A percentile compares a stretch with the other conserved stretches of the same genome.
Evolutionary conservation across 805 yeast species (phyloP).

Genomic region (Pichia gijzeniarum): DNA sequence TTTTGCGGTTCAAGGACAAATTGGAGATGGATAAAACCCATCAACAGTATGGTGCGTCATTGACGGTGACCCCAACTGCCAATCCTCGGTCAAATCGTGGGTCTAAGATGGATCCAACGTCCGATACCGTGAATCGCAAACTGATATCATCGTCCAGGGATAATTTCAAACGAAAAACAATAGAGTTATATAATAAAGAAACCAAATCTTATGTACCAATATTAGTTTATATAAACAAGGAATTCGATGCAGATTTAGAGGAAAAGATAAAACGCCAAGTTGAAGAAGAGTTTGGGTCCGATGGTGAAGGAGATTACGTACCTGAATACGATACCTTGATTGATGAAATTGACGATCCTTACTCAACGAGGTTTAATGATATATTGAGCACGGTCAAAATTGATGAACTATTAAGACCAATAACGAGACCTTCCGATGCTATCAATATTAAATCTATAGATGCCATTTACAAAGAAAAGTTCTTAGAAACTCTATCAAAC

Average conservation of each 20-base stretch:
- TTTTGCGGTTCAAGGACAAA: constrained; percentile 20
- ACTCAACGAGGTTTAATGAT: constrained; percentile 11
- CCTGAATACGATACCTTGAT: constrained; percentile 3
- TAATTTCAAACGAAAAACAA: constrained; percentile 17
- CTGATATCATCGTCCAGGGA: constrained; percentile 21
- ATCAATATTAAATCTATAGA: constrained; percentile 63
- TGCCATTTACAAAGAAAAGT: constrained; percentile 53
- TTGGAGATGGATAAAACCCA: constrained; percentile 8
- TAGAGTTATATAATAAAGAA: constrained; percentile 15
- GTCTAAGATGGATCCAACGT: constrained; percentile 23
- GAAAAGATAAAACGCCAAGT: constrained; percentile 23
- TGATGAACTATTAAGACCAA: constrained; percentile 63
- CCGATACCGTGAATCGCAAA: constrained; percentile 22
- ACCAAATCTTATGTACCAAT: constrained; percentile 18
- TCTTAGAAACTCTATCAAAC: constrained; percentile 54
- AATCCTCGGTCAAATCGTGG: constrained; percentile 23
- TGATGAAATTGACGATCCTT: constrained; percentile 18
- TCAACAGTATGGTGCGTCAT: constrained; percentile 15
- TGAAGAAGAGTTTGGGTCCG: constrained; percentile 25
- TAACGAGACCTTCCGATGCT: constrained; percentile 74
- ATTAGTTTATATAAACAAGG: constrained; percentile 23
- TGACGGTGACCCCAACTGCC: constrained; percentile 11
- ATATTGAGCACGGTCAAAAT: constrained; percentile 46
- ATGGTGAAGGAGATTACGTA: constrained; percentile 11
- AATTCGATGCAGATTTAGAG: constrained; percentile 17